Evolutionary conservation across 2,329 filamentous ascomycete genomes (phyloP).

Genomic region (Davidsoniella eucalypti): DNA sequence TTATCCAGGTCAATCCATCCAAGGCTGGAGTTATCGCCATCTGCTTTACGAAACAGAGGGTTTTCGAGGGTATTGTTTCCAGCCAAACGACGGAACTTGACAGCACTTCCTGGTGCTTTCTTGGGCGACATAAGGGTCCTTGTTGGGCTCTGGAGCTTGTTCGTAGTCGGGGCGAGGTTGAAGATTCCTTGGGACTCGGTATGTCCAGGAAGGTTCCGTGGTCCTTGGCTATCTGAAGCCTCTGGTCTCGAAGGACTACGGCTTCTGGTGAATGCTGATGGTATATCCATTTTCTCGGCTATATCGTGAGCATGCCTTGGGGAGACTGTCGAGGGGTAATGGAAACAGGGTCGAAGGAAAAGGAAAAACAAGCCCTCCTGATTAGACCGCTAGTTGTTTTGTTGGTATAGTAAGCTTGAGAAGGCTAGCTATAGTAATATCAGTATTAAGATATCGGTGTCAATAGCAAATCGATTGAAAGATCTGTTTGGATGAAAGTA

Average conservation of each 20-base stretch:
- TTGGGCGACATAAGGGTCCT: slow-evolving; percentile 18
- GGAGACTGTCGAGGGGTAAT: too few species aligned
- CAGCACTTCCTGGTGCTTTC: slow-evolving; percentile 16
- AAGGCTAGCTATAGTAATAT: too few species aligned
- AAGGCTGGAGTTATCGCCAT: slow-evolving; percentile 1
- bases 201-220: not conserved
- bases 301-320: too few species aligned
- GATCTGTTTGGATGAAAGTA: too few species aligned
- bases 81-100: slow-evolving; percentile 11
- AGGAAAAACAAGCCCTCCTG: too few species aligned
- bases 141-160: slow-evolving; percentile 12
- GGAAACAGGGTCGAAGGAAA: too few species aligned
- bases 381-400: too few species aligned
- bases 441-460: too few species aligned
- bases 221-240: not conserved
- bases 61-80: slow-evolving; percentile 12
- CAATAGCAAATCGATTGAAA: too few species aligned
- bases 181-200: not conserved
- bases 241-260: not conserved
- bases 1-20: slow-evolving; percentile 12
- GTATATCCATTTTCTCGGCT: too few species aligned
- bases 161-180: slow-evolving; percentile 5
- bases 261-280: not conserved
- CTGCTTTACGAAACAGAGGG: slow-evolving; percentile 9
- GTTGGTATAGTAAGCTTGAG: too few species aligned